Base-by-base conservation (phyloP, 1,284 basidiomycete species). In the Phellopilus nigrolimitatus region DNA sequence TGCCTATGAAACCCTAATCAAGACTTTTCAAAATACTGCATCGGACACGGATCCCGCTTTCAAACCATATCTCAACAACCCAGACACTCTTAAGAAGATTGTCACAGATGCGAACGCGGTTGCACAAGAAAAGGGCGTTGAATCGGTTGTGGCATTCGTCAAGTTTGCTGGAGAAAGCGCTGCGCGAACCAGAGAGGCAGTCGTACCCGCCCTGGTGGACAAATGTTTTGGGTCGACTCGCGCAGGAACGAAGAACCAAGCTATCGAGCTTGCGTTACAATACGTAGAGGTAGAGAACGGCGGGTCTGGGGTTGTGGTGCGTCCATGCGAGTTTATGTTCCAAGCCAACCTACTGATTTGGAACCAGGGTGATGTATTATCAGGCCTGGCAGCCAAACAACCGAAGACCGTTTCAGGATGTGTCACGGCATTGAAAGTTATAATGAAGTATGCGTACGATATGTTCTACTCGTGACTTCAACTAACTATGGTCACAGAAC, bases 81-180 rank as follows among this genome's bases (percentile, higher is more conserved):
- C 81, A 7, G 88, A 90, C 65, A 68, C 84, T 36, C 80, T 97
- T 59, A 91, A 88, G 75, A 94, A 86, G 70, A 91, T 95, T 65
- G 88, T 75, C 33, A 83, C 83, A 3, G 97, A 99, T 64, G 75
- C 92, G 1, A 99, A 99, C 68, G 97, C 90, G 10, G 95, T 98
- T 27, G 95, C 97, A 9, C 97, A 99, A 69, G 97, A 99, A 74
- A 97, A 97, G 66, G 97, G 90, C 30, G 78, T 97, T 17, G 88
- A 97, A 68, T 88, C 91, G 62, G 70, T 95, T 36, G 78, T 89
- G 58, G 75, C 87, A 12, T 80, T 97, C 57, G 84, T 97, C 58
- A 91, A 92, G 69, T 92, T 87, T 62, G 91, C 93, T 15, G 97
- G 95, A 52, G 91, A 95, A 71, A 84, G 78, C 41, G 84, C 88